These are phyloP conservation scores for Xylariaceae sp. DNA, from an alignment of 2,329 filamentous ascomycete species.

Conservation along the genomic window DNA sequence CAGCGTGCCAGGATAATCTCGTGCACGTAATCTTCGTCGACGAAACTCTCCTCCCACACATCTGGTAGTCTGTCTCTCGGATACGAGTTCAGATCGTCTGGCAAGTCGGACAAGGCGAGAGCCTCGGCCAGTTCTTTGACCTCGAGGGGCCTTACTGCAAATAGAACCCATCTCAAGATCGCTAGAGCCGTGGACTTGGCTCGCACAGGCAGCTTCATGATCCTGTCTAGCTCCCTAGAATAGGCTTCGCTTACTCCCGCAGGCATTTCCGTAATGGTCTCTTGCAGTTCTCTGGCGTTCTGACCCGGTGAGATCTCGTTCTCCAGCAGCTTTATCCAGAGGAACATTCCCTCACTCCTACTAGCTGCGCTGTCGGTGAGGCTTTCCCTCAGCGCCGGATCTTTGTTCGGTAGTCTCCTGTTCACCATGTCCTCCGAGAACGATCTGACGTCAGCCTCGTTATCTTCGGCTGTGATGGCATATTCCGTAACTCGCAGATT, in stretches of 20 bases:
- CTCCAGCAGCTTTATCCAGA: constrained; percentile 4
- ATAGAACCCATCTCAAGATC: neutral
- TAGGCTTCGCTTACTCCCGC: neutral
- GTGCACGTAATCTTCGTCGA: neutral
- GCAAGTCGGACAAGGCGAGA: neutral
- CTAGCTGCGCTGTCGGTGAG: neutral
- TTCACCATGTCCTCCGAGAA: constrained; percentile 4
- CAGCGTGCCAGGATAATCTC: neutral
- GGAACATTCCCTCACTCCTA: constrained; percentile 3
- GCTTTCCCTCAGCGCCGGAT: neutral
- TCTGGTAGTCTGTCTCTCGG: neutral
- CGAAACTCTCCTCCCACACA: neutral
- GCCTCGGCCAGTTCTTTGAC: neutral
- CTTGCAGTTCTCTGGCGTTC: neutral
- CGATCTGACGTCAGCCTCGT: neutral
- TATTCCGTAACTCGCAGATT: neutral
- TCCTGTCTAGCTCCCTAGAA: neutral
- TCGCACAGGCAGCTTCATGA: neutral
- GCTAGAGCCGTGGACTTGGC: neutral
- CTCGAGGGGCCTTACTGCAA: neutral
- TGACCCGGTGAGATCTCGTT: constrained; percentile 1
- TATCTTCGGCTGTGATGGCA: constrained; percentile 1
- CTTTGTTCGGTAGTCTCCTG: neutral
- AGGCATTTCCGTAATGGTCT: neutral
- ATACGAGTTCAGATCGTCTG: neutral